Base-by-base conservation (phyloP, 352 stramenopile genomes). In the Globisporangium sylvaticum region DNA sequence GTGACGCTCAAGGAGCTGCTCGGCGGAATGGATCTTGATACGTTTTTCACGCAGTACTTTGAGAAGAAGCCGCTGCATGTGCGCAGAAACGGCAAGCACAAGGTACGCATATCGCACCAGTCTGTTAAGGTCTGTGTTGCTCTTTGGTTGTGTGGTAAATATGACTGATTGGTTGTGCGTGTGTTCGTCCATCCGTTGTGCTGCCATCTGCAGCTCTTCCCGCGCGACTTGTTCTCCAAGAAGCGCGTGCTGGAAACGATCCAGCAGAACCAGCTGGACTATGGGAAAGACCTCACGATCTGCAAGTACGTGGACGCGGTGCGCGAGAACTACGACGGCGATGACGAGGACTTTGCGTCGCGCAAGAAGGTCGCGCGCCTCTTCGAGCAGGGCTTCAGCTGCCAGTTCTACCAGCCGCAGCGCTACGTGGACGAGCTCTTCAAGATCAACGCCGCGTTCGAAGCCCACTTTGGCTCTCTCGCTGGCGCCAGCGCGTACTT, bases 351-450 rank as follows among this genome's bases (percentile, higher is more conserved):
- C 8, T 67, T 82, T 65, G 82, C 75, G 1, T 79, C 76, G 20
- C 82, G 79, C 56, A 76, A 82, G 56, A 78, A 90, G 62, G 73
- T 96, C 56, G 76, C 69, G 27, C 78, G 71, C 42, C 68, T 93
- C 56, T 71, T 96, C 20, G 79, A 91, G 37, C 75, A 73, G 37
- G 77, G 80, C 27, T 96, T 87, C 71, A 96, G 87, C 69, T 93
- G 87, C 71, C 88, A 96, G 69, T 96, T 96, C 66, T 96, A 92
- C 67, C 88, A 96, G 62, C 88, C 88, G 12, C 88, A 96, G 71
- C 88, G 88, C 50, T 92, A 94, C 64, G 75, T 83, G 5, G 85
- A 95, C 64, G 78, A 79, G 25, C 75, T 96, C 29, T 93, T 80
- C 67, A 62, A 72, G 31, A 71, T 95, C 58, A 95, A 94, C 62